A percentile compares a stretch with the other conserved stretches of the same genome.
Evolutionary conservation across 1,284 basidiomycete species (phyloP).

Genomic region (Volvariella surrecta): DNA sequence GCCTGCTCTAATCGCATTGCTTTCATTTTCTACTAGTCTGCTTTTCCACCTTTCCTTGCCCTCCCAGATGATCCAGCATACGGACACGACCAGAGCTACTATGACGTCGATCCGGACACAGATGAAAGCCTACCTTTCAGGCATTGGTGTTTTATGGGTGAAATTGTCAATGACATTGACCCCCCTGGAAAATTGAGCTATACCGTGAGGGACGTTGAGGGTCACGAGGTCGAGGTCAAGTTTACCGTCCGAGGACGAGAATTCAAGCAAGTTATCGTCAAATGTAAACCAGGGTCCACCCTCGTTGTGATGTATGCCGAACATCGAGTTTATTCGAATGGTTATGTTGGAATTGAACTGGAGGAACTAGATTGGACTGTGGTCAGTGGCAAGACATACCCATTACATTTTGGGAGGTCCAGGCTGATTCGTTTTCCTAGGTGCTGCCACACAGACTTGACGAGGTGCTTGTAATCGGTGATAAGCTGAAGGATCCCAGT

Average conservation of each 20-base stretch:
- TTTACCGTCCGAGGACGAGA: neutral
- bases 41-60: too few species aligned
- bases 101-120: too few species aligned
- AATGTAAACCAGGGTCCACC: neutral
- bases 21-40: too few species aligned
- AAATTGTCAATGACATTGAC: neutral
- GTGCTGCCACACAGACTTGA: neutral
- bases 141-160: neutral
- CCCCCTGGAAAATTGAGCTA: neutral
- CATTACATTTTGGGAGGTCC: neutral
- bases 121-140: neutral
- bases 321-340: neutral
- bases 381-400: neutral
- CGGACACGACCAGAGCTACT: too few species aligned
- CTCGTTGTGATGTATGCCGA: slow-evolving; percentile 1
- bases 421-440: neutral
- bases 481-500: neutral
- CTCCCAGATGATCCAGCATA: too few species aligned
- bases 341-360: neutral
- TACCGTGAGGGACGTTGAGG: neutral
- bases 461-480: neutral
- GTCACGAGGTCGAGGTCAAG: neutral
- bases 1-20: too few species aligned
- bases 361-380: neutral
- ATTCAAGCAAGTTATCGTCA: neutral